Evolutionary conservation across 2,329 filamentous ascomycete species (phyloP).

Genomic region (Alternaria ethzedia): DNA sequence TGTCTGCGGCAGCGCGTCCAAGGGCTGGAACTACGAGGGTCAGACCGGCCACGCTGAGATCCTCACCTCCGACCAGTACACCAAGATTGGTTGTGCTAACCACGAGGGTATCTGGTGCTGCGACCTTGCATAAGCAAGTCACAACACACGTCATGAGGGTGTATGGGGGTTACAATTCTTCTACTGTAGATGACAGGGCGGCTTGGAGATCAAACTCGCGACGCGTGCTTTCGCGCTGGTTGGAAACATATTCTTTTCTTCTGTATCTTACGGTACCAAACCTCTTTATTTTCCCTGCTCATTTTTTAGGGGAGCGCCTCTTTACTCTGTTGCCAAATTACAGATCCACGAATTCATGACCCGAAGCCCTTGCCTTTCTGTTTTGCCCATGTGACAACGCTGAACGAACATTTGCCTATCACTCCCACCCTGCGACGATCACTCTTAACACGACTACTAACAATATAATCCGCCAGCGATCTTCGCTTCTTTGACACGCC

Average conservation of each 20-base stretch:
- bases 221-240: conserved; percentile 17
- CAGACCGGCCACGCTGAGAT: conserved; percentile 44
- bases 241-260: conserved; percentile 19
- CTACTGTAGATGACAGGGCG: conserved; percentile 16
- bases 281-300: conserved; percentile 14
- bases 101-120: conserved; percentile 39
- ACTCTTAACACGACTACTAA: background rate
- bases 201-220: conserved; percentile 18
- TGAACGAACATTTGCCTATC: background rate
- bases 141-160: background rate
- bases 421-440: background rate
- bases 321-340: conserved; percentile 11
- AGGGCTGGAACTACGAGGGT: conserved; percentile 39
- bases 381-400: background rate
- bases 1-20: conserved; percentile 28
- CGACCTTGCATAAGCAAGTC: conserved; percentile 36
- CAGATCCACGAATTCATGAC: conserved; percentile 17
- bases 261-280: conserved; percentile 22
- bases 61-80: conserved; percentile 32
- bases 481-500: background rate
- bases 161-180: conserved; percentile 5
- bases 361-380: background rate
- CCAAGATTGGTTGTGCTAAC: conserved; percentile 38
- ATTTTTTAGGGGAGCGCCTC: conserved; percentile 5
- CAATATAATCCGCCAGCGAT: background rate